Percentiles rank a stretch among this genome's conserved stretches.
Evolutionary conservation across 179 eudicot species (phyloP).

Genomic region (Silene coronaria): DNA sequence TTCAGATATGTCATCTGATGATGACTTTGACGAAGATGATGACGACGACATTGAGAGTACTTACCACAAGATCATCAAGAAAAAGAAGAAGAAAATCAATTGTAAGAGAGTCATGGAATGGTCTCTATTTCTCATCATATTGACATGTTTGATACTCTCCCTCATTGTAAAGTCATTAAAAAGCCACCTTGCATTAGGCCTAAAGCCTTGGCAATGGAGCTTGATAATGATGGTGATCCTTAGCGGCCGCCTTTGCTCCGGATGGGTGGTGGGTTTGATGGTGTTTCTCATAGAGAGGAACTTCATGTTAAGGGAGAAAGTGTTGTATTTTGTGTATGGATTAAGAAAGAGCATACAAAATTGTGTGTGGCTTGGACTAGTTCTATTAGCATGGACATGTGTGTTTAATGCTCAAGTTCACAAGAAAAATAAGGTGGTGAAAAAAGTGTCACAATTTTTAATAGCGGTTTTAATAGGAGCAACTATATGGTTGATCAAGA

Average conservation of each 20-base stretch:
- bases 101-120: slow-evolving; percentile 37
- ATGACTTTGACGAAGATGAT: slow-evolving; percentile 16
- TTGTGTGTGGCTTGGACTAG: slow-evolving; percentile 63
- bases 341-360: slow-evolving; percentile 52
- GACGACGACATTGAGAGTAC: slow-evolving; percentile 19
- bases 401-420: slow-evolving; percentile 42
- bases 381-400: slow-evolving; percentile 55
- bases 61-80: slow-evolving; percentile 19
- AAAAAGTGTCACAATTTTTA: slow-evolving; percentile 36
- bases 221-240: slow-evolving; percentile 48
- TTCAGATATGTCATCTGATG: slow-evolving; percentile 20
- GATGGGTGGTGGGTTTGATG: slow-evolving; percentile 46
- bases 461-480: slow-evolving; percentile 52
- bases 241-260: slow-evolving; percentile 61
- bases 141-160: slow-evolving; percentile 36
- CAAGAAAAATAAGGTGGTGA: slow-evolving; percentile 30
- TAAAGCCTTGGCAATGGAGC: slow-evolving; percentile 62
- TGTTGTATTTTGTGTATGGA: slow-evolving; percentile 68
- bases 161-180: slow-evolving; percentile 25
- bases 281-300: slow-evolving; percentile 57
- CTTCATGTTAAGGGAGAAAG: slow-evolving; percentile 59
- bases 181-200: slow-evolving; percentile 28
- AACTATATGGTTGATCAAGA: slow-evolving; percentile 57
- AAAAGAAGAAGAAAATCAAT: slow-evolving; percentile 30
- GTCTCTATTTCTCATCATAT: slow-evolving; percentile 33